Evolutionary conservation across 2,329 filamentous ascomycete genomes (phyloP), one percentile per base, ranked within the genome.

Genomic region (Penicillium hesseltinei): DNA sequence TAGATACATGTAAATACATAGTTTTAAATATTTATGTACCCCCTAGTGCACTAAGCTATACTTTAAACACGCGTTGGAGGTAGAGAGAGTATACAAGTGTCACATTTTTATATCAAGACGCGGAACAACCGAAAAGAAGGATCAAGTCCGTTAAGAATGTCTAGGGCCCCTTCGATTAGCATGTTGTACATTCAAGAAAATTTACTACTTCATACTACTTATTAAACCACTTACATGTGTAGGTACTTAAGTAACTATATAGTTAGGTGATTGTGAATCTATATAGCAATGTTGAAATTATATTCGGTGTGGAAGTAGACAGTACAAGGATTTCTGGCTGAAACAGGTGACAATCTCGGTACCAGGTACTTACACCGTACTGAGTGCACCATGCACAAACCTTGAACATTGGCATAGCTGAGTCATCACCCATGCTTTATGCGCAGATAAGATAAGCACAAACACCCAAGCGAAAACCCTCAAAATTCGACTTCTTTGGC

Each of bases 401-500:
- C 3, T 40, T 10, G 3, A 5, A 33, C 5, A 33, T 33, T 33
- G 11, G 11, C 11, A 52, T 5, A 45, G 40, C 51, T 75, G 68
- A 75, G 68, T 75, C 69, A 75, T n/a, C 13, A 21, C 48, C 50
- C 66, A 65, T 71, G 62, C 63, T 52, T 52, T 52, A 46, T 52
- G 39, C 50, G 21, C 50, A 36, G 50, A 77, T 77, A 77, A 77
- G 74, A 77, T 77, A 77, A 77, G 72, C 75, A 76, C 73, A 73
- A 75, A 72, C 62, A 66, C 65, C 39, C 68, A 76, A 76, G 74
- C 71, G 74, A 77, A 77, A 77, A 75, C 70, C 74, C 71, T 76
- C 73, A 75, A 77, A 76, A 76, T 75, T 76, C 73, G 64, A 71
- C 63, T 67, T 66, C 69, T 68, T 68, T 66, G 66, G 59, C 62